A percentile compares a stretch with the other conserved stretches of the same genome.
Conservation (phyloP, 306 rosid genomes). For the Prinsepia uniflora region DNA sequence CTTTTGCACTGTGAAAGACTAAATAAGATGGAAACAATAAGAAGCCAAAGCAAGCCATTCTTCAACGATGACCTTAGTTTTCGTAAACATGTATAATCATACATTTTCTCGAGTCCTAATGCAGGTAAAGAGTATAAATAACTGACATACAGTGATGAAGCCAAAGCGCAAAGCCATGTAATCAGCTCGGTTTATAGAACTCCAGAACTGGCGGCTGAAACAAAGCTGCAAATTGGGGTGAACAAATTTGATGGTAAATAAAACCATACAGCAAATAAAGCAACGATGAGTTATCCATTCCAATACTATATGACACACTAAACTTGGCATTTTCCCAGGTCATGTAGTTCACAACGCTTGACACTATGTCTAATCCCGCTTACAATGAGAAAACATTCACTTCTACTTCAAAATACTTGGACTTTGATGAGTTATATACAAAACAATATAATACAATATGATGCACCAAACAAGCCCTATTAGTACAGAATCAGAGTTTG, state of each 20-base stretch:
- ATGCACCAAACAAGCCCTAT: too few relatives aligned
- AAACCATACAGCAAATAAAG: conserved; percentile 2
- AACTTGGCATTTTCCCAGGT: too few relatives aligned
- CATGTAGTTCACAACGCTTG: too few relatives aligned
- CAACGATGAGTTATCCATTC: neutral
- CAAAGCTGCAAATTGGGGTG: conserved; percentile 61
- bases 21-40: conserved; percentile 5
- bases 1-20: conserved; percentile 18
- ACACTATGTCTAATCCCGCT: too few relatives aligned
- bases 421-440: too few relatives aligned
- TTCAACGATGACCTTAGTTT: neutral
- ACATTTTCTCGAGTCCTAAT: neutral
- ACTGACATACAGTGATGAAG: conserved; percentile 61
- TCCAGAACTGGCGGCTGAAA: conserved; percentile 95
- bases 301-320: too few relatives aligned
- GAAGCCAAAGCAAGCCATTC: neutral
- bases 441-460: too few relatives aligned
- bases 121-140: too few relatives aligned
- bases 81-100: neutral
- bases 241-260: neutral
- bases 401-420: too few relatives aligned
- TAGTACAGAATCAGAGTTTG: neutral
- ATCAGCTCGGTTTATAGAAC: conserved; percentile 72
- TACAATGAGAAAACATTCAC: too few relatives aligned
- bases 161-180: conserved; percentile 93